Percentiles rank a stretch among this genome's conserved stretches.
These are phyloP conservation scores for Telfairia occidentalis DNA, from an alignment of 331 rosid species.

Conservation along the genomic window DNA sequence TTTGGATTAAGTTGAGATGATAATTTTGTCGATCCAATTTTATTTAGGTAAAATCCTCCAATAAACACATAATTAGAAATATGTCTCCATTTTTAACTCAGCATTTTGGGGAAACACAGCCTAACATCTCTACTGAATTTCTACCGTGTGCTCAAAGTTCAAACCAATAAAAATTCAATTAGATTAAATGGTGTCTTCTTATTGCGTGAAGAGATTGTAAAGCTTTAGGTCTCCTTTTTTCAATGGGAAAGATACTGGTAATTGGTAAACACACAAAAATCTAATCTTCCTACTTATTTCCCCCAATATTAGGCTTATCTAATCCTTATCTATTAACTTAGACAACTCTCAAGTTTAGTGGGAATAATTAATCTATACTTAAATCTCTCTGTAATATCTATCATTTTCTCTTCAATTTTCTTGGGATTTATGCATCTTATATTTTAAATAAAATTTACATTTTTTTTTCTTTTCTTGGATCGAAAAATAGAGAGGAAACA, in stretches of 20 bases:
- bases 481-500: too few relatives aligned
- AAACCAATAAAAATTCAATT: neutral
- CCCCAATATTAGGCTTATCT: neutral
- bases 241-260: neutral
- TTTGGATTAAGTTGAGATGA: neutral
- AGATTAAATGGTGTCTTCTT: neutral
- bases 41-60: neutral
- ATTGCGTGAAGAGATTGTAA: neutral
- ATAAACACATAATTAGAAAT: neutral
- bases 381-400: too few relatives aligned
- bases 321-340: too few relatives aligned
- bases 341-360: too few relatives aligned
- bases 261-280: too few relatives aligned
- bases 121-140: neutral
- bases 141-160: neutral
- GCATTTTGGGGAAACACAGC: neutral
- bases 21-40: neutral
- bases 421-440: too few relatives aligned
- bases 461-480: too few relatives aligned
- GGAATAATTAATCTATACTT: too few relatives aligned
- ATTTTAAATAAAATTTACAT: too few relatives aligned
- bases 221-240: neutral
- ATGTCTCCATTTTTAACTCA: neutral
- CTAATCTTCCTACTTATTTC: neutral
- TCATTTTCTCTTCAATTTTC: neutral